Evolutionary conservation across 176 grass and related monocot genomes (phyloP).

Genomic region (Dendrocalamus sinicus): DNA sequence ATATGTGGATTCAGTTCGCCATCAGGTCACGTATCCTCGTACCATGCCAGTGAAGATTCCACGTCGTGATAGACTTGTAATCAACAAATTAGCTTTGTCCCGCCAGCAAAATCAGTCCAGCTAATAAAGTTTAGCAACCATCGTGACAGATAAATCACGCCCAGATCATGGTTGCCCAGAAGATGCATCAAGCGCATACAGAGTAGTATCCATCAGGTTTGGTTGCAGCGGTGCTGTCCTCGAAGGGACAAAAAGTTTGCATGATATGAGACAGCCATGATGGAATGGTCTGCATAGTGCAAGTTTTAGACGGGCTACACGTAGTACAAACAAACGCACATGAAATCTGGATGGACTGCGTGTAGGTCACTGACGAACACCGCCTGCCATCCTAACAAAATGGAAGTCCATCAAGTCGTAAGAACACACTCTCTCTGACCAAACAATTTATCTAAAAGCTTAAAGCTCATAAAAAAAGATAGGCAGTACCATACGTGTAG

Average conservation of each 20-base stretch:
- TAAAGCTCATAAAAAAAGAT: too few relatives aligned
- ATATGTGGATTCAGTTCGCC: background rate
- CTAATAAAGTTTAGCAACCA: background rate
- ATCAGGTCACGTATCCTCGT: background rate
- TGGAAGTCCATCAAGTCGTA: too few relatives aligned
- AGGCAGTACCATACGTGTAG: too few relatives aligned
- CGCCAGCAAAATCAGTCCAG: background rate
- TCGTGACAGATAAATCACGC: background rate
- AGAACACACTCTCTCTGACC: too few relatives aligned
- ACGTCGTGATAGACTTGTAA: background rate
- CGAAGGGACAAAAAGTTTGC: background rate
- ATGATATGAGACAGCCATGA: background rate
- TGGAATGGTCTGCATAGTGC: background rate
- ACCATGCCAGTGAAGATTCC: background rate
- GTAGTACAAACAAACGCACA: background rate
- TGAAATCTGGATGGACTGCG: background rate
- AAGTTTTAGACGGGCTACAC: background rate
- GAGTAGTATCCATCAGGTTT: background rate
- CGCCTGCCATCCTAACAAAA: too few relatives aligned
- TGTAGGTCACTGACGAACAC: too few relatives aligned
- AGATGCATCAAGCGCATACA: background rate
- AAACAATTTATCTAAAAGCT: too few relatives aligned
- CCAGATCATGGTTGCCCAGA: conserved; percentile 5
- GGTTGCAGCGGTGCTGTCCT: background rate
- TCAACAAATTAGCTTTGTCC: background rate